phyloP scores from a whole-genome alignment of 1,284 basidiomycete genomes.

The Microbotryomycetes sp. region DNA sequence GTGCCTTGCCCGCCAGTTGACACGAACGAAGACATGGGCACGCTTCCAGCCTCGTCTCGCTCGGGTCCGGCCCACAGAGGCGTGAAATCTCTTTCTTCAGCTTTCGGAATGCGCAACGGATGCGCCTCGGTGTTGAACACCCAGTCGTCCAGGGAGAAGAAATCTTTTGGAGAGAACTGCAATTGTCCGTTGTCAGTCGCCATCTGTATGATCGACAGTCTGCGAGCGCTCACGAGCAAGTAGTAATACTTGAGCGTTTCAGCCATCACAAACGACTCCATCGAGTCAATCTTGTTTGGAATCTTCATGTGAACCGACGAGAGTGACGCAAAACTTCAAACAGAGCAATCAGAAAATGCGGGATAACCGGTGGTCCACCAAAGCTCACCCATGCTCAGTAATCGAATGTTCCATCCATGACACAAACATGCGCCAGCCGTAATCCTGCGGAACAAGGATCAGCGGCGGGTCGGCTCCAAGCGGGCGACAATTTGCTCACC shows the following conservation, averaged over 20 bases:
- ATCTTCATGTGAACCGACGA: constrained; percentile 35
- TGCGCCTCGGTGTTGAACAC: constrained; percentile 43
- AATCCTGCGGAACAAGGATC: constrained; percentile 39
- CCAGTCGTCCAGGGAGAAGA: constrained; percentile 51
- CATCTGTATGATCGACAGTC: neutral
- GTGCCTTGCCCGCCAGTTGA: constrained; percentile 20
- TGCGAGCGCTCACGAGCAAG: constrained; percentile 35
- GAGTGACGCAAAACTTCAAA: neutral
- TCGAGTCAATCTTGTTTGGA: constrained; percentile 38
- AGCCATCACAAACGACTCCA: constrained; percentile 51
- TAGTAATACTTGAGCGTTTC: constrained; percentile 47
- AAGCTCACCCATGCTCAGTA: constrained; percentile 21
- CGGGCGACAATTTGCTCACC: neutral
- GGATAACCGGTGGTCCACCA: too few relatives aligned
- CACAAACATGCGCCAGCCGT: constrained; percentile 54
- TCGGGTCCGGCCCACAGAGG: constrained; percentile 21
- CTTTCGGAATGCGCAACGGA: constrained; percentile 18
- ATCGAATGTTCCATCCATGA: constrained; percentile 47
- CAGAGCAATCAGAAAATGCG: neutral
- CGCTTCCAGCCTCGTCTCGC: neutral
- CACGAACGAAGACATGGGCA: neutral
- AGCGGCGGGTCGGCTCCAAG: neutral
- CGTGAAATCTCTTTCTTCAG: neutral
- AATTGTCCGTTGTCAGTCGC: constrained; percentile 34
- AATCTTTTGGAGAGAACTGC: constrained; percentile 47